A percentile compares a stretch with the other conserved stretches of the same genome.
Evolutionary conservation across 345 rosid species (phyloP).

Genomic region (Moringa oleifera): DNA sequence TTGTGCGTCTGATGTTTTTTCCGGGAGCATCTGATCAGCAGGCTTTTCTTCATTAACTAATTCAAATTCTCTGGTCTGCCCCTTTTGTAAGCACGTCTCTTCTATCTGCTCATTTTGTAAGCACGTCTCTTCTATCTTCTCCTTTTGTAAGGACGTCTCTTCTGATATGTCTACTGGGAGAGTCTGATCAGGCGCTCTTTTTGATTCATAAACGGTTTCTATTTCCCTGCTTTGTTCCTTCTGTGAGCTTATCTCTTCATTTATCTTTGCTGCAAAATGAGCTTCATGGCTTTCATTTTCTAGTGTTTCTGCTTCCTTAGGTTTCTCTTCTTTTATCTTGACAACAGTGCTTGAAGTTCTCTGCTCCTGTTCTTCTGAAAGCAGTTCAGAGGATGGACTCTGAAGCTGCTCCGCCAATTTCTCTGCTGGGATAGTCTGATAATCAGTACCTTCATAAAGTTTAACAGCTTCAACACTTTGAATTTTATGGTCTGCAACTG

Average conservation of each 20-base stretch:
- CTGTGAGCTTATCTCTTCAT: conserved; percentile 7
- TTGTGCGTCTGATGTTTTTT: conserved; percentile 14
- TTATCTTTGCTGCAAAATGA: conserved; percentile 6
- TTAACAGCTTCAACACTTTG: neutral
- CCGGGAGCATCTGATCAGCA: neutral
- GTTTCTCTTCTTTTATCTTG: conserved; percentile 11
- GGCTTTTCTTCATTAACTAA: neutral
- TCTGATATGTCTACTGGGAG: neutral
- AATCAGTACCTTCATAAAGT: conserved; percentile 1
- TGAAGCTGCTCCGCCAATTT: conserved; percentile 6
- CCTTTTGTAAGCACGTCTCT: neutral
- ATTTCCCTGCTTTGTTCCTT: neutral
- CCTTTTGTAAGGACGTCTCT: neutral
- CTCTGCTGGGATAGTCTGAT: neutral
- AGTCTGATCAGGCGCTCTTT: neutral
- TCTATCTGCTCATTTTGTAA: neutral
- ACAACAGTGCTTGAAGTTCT: neutral
- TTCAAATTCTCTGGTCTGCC: neutral
- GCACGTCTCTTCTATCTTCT: neutral
- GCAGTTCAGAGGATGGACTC: conserved; percentile 7
- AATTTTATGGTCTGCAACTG: neutral
- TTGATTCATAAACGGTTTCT: neutral
- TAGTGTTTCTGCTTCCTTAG: conserved; percentile 9
- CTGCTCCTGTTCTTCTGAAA: conserved; percentile 18
- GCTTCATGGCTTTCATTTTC: conserved; percentile 8